Percentiles rank a stretch among this genome's conserved stretches.
phyloP scores from a whole-genome alignment of 495 filamentous ascomycete species.

The Hypoxylon rickii region DNA sequence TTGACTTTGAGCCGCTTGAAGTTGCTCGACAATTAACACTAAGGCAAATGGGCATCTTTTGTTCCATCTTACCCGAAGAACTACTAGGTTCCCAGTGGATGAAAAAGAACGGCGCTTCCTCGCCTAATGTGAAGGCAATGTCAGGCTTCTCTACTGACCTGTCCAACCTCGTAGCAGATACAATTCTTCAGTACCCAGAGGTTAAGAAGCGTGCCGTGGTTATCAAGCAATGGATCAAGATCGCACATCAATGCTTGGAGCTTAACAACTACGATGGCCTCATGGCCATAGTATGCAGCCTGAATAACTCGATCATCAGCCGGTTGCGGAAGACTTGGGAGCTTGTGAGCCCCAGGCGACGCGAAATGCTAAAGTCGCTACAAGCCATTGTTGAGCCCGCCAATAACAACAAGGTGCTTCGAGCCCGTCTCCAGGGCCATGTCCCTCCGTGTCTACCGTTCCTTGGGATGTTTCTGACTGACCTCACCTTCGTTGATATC shows the following conservation, averaged over 20 bases:
- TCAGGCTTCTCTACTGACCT: conserved; percentile 89
- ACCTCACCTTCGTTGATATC: conserved; percentile 83
- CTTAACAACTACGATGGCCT: conserved; percentile 95
- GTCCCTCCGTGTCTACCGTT: conserved; percentile 95
- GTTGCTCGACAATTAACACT: conserved; percentile 91
- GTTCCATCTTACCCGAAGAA: conserved; percentile 89
- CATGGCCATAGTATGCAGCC: conserved; percentile 93
- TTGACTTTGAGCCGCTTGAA: conserved; percentile 94
- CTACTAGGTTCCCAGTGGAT: conserved; percentile 94
- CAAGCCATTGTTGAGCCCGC: conserved; percentile 83
- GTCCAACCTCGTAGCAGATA: conserved; percentile 93
- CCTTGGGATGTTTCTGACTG: conserved; percentile 94
- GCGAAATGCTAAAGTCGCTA: conserved; percentile 74
- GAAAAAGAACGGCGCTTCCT: conserved; percentile 75
- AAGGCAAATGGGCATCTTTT: conserved; percentile 92
- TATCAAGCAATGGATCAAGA: conserved; percentile 99
- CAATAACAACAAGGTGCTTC: conserved; percentile 90
- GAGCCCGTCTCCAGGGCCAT: conserved; percentile 82
- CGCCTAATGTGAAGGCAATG: conserved; percentile 95
- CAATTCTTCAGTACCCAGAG: conserved; percentile 83
- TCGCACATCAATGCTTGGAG: conserved; percentile 82
- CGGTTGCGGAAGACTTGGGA: conserved; percentile 97
- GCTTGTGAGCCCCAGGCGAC: conserved; percentile 81
- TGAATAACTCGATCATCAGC: conserved; percentile 88
- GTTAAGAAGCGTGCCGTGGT: conserved; percentile 85